Evolutionary conservation across 1,139 yeast genomes (phyloP), one percentile per base, ranked within the genome.

Genomic region (Geotrichum carabidarum): DNA sequence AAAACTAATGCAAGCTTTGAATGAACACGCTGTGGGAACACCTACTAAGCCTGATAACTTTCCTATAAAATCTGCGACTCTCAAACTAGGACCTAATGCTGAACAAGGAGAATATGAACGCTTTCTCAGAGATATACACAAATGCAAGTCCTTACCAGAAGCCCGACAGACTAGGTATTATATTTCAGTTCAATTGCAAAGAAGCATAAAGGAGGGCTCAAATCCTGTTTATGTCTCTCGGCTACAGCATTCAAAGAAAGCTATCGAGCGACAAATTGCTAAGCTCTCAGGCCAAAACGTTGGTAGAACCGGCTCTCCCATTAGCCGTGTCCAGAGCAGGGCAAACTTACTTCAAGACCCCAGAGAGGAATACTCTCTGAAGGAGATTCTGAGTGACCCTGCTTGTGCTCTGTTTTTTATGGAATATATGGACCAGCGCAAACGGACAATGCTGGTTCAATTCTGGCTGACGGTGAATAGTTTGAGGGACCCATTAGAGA

Each of bases 401-500:
- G 66, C 78, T 0, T 76, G 79, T 12, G 65, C 78, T 3, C 71
- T 78, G 1, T 75, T 74, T 53, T 86, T 85, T 60, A 72, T 74
- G 68, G 83, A 78, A 54, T 85, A 76, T 62, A 77, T 85, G 81
- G 78, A 76, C 30, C 74, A 75, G 48, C 64, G 79, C 32, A 69
- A 75, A 8, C 68, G 81, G 50, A 64, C 74, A 1, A 68, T 72
- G 2, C 61, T 78, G 31, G 65, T 88, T 3, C 82, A 80, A 48
- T 83, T 82, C 58, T 88, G 91, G 86, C 68, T 78, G 11, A 77
- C 81, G 0, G 84, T 86, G 1, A 87, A 88, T 58, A 74, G 78
- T 1, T 75, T 87, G 40, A 81, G 82, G 62, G 86, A 86, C 50
- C 96, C 96, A 0, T 68, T 86, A 30, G 94, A 86, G 57, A 83